Base-by-base conservation (phyloP, 805 yeast genomes). In the Yarrowia sp. region DNA sequence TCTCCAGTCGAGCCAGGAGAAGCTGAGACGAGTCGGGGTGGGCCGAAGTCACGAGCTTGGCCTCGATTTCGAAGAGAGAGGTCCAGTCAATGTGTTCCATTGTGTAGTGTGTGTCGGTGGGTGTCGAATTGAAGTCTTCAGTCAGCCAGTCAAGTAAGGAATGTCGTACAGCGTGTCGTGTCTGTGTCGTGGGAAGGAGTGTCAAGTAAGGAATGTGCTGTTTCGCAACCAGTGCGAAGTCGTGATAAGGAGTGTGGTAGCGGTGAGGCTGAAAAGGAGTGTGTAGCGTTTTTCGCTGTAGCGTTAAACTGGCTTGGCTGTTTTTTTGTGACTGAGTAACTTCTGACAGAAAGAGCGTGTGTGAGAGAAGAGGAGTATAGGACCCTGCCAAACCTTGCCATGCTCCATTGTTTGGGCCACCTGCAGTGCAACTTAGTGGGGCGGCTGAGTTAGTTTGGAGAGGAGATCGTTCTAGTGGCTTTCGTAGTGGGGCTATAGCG, bases 31-130 rank as follows among this genome's bases (percentile, higher is more conserved):
- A 24, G 16, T 51, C 58, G 32, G 35, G 35, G 38, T 27, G 61
- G 19, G 47, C 47, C 18, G 61, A 38, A 7, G 46, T 39, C 22
- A 55, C 61, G 21, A 55, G 35, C 25, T 38, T 27, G 46, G 61
- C 61, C 29, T 55, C 61, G 29, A 55, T 55, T 39, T 55, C 61
- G 27, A 55, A 55, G 8, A 55, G 61, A 7, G 47, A 55, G 12
- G 61, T 27, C 61, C 61, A 55, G 61, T 55, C 61, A 19, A 55
- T 39, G 46, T 51, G 58, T 51, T 51, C 58, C 58, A 51, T 51
- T 21, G 29, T 49, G 13, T 29, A 4, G 44, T 39, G 27, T 22
- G n/a, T 49, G 53, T 25, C 12, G 19, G 3, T 31, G 39, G 19
- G 13, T 21, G 56, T 46, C 24, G 19, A 44, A 24, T n/a, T 24